A percentile compares a stretch with the other conserved stretches of the same genome.
These are phyloP conservation scores for Trametes sanguinea DNA, from an alignment of 768 basidiomycete genomes.

Conservation along the genomic window DNA sequence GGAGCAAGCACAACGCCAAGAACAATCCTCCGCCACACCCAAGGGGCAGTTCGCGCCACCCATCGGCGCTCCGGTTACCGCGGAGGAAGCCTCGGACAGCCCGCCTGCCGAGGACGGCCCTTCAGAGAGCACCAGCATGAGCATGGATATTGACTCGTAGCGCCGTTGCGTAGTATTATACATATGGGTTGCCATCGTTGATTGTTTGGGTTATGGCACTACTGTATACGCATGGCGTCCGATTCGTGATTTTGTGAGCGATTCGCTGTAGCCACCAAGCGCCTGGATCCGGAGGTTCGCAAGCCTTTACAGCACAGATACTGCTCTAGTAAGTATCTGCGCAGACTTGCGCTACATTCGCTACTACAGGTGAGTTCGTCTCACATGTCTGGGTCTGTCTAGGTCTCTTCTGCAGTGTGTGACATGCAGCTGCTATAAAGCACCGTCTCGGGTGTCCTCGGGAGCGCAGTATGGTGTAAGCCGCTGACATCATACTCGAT, in stretches of 20 bases:
- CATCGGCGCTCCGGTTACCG: background rate
- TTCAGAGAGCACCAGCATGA: slow-evolving; percentile 15
- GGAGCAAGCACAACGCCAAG: background rate
- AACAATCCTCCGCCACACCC: background rate
- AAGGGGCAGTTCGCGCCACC: slow-evolving; percentile 14
- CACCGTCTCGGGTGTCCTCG: no score
- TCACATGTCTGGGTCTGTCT: no score
- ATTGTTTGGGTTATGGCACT: background rate
- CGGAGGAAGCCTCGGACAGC: background rate
- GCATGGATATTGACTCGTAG: slow-evolving; percentile 28
- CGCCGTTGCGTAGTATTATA: background rate
- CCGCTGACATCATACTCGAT: no score
- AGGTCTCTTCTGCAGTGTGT: no score
- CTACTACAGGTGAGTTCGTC: no score
- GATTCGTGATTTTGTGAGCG: background rate
- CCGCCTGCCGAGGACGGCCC: background rate
- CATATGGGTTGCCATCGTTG: background rate
- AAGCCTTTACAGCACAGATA: no score
- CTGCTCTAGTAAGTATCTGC: no score
- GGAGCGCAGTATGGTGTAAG: no score
- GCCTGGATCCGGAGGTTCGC: no score
- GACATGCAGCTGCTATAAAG: no score
- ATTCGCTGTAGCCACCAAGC: no score
- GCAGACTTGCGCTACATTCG: no score
- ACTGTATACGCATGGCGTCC: slow-evolving; percentile 3